These are phyloP conservation scores for Platanthera zijinensis DNA, from an alignment of 106 monocot genomes.

Conservation along the genomic window DNA sequence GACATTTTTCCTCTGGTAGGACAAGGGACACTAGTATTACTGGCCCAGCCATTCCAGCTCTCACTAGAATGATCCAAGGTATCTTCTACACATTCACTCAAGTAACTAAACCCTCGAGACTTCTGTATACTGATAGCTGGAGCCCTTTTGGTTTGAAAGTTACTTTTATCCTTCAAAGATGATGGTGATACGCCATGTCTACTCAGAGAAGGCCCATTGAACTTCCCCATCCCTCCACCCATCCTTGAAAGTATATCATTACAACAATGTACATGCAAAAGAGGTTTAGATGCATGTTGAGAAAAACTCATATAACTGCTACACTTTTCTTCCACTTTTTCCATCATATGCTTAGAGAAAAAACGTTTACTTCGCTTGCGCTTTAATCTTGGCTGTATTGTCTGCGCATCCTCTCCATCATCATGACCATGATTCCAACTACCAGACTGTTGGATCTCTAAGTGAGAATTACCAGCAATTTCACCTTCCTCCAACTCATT, in stretches of 20 bases:
- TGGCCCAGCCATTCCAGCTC: slow-evolving; percentile 48
- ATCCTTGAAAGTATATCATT: slow-evolving; percentile 26
- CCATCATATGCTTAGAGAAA: slow-evolving; percentile 44
- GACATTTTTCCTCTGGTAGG: slow-evolving; percentile 38
- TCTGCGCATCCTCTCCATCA: slow-evolving; percentile 76
- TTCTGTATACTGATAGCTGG: slow-evolving; percentile 27
- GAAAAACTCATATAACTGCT: slow-evolving; percentile 19
- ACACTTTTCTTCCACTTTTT: slow-evolving; percentile 52
- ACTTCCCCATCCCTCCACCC: slow-evolving; percentile 27
- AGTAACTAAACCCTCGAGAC: slow-evolving; percentile 36
- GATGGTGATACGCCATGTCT: slow-evolving; percentile 19
- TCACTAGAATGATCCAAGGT: slow-evolving; percentile 45
- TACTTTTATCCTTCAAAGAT: slow-evolving; percentile 34
- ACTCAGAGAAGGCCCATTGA: slow-evolving; percentile 22
- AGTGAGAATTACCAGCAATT: slow-evolving; percentile 86
- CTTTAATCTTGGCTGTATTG: slow-evolving; percentile 73
- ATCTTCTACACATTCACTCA: slow-evolving; percentile 42
- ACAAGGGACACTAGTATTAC: slow-evolving; percentile 16
- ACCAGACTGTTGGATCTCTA: slow-evolving; percentile 68
- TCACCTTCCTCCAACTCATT: slow-evolving; percentile 95
- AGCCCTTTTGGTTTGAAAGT: slow-evolving; percentile 42
- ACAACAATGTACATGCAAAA: slow-evolving; percentile 28
- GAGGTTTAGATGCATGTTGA: slow-evolving; percentile 16
- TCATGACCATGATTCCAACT: slow-evolving; percentile 63
- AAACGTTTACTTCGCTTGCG: slow-evolving; percentile 78